Evolutionary conservation across 768 basidiomycete species (phyloP).

Genomic region (Tricholomella constricta): DNA sequence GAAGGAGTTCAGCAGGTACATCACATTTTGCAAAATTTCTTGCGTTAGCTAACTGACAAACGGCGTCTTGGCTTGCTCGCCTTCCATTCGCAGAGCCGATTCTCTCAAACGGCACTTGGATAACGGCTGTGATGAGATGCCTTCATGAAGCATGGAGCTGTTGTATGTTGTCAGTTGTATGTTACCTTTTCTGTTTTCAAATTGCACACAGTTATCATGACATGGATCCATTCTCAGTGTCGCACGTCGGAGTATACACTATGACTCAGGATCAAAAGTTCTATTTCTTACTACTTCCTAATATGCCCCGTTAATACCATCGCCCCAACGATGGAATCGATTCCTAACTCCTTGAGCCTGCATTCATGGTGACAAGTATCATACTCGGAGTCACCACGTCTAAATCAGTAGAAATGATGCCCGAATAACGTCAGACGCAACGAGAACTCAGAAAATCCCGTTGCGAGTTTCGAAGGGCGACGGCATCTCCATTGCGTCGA

Average conservation of each 20-base stretch:
- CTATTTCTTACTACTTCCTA: constrained; percentile 12
- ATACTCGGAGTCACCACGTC: constrained; percentile 12
- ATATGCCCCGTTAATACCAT: constrained; percentile 12
- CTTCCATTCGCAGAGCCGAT: constrained; percentile 22
- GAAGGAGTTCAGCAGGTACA: constrained; percentile 75
- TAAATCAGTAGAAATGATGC: constrained; percentile 19
- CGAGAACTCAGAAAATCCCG: constrained; percentile 8
- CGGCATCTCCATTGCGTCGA: constrained; percentile 19
- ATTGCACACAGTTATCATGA: constrained; percentile 6
- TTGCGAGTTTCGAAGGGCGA: constrained; percentile 7
- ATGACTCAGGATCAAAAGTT: constrained; percentile 22
- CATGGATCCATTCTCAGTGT: constrained; percentile 11
- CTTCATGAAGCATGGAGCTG: constrained; percentile 12
- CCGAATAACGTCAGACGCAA: constrained; percentile 31
- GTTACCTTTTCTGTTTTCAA: neutral
- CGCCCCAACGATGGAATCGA: constrained; percentile 3
- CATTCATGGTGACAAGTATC: constrained; percentile 13
- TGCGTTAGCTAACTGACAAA: constrained; percentile 12
- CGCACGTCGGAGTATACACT: neutral
- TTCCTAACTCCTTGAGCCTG: constrained; percentile 1
- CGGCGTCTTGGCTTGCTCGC: constrained; percentile 5
- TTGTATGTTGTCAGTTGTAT: neutral
- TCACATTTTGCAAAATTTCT: neutral
- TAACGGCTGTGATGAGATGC: constrained; percentile 52
- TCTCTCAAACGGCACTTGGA: constrained; percentile 83